Conservation (phyloP, 2,329 filamentous ascomycete species). For the Penicillium decumbens region DNA sequence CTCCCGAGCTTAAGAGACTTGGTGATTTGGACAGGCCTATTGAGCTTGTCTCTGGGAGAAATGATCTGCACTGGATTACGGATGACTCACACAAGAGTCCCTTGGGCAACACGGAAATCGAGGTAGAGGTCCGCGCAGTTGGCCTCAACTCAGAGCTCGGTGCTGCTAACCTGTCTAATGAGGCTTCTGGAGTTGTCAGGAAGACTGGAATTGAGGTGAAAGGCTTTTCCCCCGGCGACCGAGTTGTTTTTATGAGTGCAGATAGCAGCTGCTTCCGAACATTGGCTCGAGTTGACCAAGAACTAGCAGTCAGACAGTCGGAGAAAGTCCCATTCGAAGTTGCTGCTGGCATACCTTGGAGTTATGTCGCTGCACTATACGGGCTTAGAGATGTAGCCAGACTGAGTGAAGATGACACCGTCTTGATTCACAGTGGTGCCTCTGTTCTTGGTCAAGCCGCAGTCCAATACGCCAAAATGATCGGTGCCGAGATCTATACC, state of each 20-base stretch:
- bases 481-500: constrained; percentile 10
- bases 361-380: constrained; percentile 9
- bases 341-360: constrained; percentile 12
- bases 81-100: constrained; percentile 1
- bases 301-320: constrained; percentile 5
- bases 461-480: constrained; percentile 21
- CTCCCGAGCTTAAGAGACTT: constrained; percentile 4
- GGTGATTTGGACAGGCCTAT: constrained; percentile 6
- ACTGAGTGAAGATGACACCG: constrained; percentile 1
- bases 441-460: constrained; percentile 20
- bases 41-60: background rate
- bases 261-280: constrained; percentile 7
- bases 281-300: constrained; percentile 1
- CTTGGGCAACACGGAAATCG: constrained; percentile 4
- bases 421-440: constrained; percentile 22
- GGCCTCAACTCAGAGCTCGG: constrained; percentile 5
- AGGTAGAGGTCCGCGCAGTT: constrained; percentile 12
- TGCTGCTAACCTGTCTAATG: background rate
- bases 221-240: constrained; percentile 6
- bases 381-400: constrained; percentile 9
- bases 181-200: constrained; percentile 15
- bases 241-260: constrained; percentile 7
- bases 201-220: constrained; percentile 7
- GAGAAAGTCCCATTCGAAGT: constrained; percentile 5
- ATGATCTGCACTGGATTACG: constrained; percentile 6